Evolutionary conservation across 371 early-diverging fungal genomes (phyloP).

Genomic region (Mucor saturninus): DNA sequence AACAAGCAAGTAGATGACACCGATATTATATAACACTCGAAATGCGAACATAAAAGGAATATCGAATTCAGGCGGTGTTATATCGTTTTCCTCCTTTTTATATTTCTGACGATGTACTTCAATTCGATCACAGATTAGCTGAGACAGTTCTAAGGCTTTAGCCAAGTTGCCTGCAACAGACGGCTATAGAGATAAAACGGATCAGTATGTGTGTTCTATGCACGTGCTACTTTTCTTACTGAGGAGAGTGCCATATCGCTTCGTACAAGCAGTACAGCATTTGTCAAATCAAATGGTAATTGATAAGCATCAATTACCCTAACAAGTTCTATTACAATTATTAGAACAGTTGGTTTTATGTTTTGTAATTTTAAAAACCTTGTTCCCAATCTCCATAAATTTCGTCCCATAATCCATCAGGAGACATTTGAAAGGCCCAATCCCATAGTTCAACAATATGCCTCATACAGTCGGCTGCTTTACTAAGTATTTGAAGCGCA

Average conservation of each 20-base stretch:
- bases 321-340: conserved; percentile 24
- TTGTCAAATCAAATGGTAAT: conserved; percentile 47
- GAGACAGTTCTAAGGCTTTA: conserved; percentile 44
- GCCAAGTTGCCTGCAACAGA: conserved; percentile 43
- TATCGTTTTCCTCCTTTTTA: conserved; percentile 25
- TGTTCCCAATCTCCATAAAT: conserved; percentile 33
- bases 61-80: conserved; percentile 31
- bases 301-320: conserved; percentile 39
- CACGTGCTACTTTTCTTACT: conserved; percentile 18
- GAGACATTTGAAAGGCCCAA: conserved; percentile 30
- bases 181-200: conserved; percentile 22
- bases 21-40: conserved; percentile 48
- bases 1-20: conserved; percentile 48
- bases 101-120: conserved; percentile 42
- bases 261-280: conserved; percentile 41
- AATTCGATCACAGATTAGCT: conserved; percentile 48
- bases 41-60: conserved; percentile 55
- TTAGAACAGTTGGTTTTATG: neutral
- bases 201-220: neutral
- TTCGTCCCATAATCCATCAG: conserved; percentile 23
- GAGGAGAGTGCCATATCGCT: conserved; percentile 52
- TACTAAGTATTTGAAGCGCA: conserved; percentile 41
- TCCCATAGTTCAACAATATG: conserved; percentile 45
- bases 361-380: conserved; percentile 13
- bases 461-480: conserved; percentile 45